phyloP scores from a whole-genome alignment of 805 yeast genomes.

The Barnettozyma vustinii region DNA sequence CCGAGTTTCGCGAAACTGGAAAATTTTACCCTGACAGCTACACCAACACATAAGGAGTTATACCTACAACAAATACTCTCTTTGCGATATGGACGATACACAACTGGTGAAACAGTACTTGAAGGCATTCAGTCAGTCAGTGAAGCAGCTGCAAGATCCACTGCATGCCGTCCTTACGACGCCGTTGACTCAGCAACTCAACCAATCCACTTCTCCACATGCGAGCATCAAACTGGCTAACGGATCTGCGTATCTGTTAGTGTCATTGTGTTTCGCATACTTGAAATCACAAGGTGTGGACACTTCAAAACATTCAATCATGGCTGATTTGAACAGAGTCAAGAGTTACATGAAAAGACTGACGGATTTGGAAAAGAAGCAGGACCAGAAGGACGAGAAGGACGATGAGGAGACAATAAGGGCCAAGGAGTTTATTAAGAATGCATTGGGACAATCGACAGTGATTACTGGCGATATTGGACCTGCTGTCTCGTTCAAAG shows the following conservation, averaged over 20 bases:
- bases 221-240: slow-evolving; percentile 23
- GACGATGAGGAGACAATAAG: slow-evolving; percentile 29
- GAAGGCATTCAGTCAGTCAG: slow-evolving; percentile 32
- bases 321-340: slow-evolving; percentile 61
- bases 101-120: slow-evolving; percentile 38
- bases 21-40: background rate
- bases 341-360: slow-evolving; percentile 62
- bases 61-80: no score
- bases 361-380: slow-evolving; percentile 25
- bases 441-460: slow-evolving; percentile 31
- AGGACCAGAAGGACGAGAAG: slow-evolving; percentile 8
- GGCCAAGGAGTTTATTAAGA: slow-evolving; percentile 43
- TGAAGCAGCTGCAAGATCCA: slow-evolving; percentile 30
- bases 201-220: background rate
- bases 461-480: slow-evolving; percentile 21
- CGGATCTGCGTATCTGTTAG: slow-evolving; percentile 43
- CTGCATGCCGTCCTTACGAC: slow-evolving; percentile 34
- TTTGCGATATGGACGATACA: slow-evolving; percentile 38
- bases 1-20: background rate
- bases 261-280: slow-evolving; percentile 54
- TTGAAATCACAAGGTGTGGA: slow-evolving; percentile 54
- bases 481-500: slow-evolving; percentile 51
- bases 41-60: no score
- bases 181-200: slow-evolving; percentile 24
- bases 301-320: slow-evolving; percentile 53